These are phyloP conservation scores for Hysterium pulicare DNA, from an alignment of 2,329 filamentous ascomycete species.

Conservation along the genomic window DNA sequence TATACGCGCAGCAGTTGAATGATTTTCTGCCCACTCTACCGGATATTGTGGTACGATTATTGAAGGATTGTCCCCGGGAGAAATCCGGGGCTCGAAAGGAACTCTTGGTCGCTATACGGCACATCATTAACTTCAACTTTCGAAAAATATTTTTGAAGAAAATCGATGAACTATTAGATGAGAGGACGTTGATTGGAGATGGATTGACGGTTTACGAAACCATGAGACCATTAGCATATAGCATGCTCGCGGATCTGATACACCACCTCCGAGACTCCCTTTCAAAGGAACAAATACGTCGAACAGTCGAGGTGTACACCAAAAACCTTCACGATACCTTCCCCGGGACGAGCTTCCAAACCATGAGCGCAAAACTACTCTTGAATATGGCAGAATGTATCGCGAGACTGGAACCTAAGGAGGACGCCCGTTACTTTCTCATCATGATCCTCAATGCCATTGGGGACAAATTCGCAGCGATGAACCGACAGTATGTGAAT, in stretches of 20 bases:
- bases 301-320: slow-evolving; percentile 96
- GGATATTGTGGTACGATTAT: slow-evolving; percentile 80
- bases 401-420: slow-evolving; percentile 86
- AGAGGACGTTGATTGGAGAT: slow-evolving; percentile 90
- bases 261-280: slow-evolving; percentile 94
- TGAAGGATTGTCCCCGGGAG: slow-evolving; percentile 92
- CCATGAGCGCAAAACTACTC: slow-evolving; percentile 96
- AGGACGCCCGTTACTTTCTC: slow-evolving; percentile 89
- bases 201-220: slow-evolving; percentile 95
- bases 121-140: slow-evolving; percentile 99
- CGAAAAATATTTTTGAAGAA: slow-evolving; percentile 90
- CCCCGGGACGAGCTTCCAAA: slow-evolving; percentile 97
- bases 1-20: slow-evolving; percentile 79
- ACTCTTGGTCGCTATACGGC: slow-evolving; percentile 88
- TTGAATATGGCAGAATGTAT: slow-evolving; percentile 99
- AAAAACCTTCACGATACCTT: slow-evolving; percentile 93
- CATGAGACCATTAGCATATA: slow-evolving; percentile 92
- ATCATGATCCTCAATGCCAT: slow-evolving; percentile 98
- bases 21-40: slow-evolving; percentile 87
- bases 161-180: slow-evolving; percentile 92
- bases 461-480: slow-evolving; percentile 94
- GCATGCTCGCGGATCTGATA: slow-evolving; percentile 96
- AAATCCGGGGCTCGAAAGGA: slow-evolving; percentile 94
- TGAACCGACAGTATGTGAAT: slow-evolving; percentile 95
- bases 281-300: slow-evolving; percentile 83